phyloP scores from a whole-genome alignment of 805 yeast genomes.

The Torulaspora delbrueckii region DNA sequence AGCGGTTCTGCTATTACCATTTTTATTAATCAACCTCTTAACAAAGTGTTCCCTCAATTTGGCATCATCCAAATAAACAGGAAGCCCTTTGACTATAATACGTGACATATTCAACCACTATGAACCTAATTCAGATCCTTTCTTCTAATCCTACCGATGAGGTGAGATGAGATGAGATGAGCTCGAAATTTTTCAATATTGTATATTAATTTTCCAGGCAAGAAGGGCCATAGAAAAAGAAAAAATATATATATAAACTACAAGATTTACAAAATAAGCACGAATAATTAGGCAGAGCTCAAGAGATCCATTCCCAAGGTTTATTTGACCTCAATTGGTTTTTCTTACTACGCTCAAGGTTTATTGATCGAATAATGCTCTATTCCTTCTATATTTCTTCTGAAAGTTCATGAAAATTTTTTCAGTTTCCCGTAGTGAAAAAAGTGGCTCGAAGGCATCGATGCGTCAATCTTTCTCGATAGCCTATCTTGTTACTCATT shows the following conservation, averaged over 20 bases:
- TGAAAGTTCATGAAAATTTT: slow-evolving; percentile 8
- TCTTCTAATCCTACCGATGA: neutral
- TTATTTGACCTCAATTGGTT: neutral
- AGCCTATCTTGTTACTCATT: neutral
- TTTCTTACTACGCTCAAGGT: neutral
- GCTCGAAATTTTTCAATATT: slow-evolving; percentile 17
- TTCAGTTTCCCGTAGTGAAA: slow-evolving; percentile 6
- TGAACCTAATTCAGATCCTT: neutral
- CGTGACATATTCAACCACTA: slow-evolving; percentile 55
- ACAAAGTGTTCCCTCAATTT: slow-evolving; percentile 62
- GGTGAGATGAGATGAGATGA: slow-evolving; percentile 22
- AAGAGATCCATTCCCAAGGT: neutral
- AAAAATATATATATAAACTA: neutral
- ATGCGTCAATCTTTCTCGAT: slow-evolving; percentile 1
- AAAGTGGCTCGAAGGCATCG: slow-evolving; percentile 9
- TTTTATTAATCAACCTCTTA: slow-evolving; percentile 29
- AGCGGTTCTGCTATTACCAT: slow-evolving; percentile 21
- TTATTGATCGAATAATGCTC: neutral
- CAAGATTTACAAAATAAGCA: neutral
- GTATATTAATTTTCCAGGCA: neutral
- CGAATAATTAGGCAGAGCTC: neutral
- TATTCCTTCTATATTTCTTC: neutral
- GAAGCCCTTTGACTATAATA: slow-evolving; percentile 86
- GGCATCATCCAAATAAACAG: slow-evolving; percentile 70
- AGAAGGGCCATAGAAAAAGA: slow-evolving; percentile 1